Evolutionary conservation across 164 flowering plant genomes (phyloP), one percentile per base, ranked within the genome.

Genomic region (Malania oleifera): DNA sequence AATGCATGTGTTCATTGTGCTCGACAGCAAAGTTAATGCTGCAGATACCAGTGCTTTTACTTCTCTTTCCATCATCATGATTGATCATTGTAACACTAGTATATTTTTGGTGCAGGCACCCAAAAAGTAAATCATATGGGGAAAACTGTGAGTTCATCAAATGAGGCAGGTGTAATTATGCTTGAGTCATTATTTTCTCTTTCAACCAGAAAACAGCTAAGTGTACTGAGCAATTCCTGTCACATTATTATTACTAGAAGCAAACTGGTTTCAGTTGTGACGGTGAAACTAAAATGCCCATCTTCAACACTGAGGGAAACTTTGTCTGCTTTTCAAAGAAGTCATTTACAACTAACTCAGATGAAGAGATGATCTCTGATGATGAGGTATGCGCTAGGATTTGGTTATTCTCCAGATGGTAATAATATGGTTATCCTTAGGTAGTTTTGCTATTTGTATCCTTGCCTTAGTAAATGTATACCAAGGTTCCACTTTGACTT

Each of bases 281-380:
- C 47, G 79, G 68, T 25, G 77, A 65, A 26, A 60, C 61, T 51
- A 75, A 77, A 47, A 62, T 73, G 62, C 68, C 75, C 45, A 64
- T 65, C 12, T 63, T 67, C 39, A 39, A 52, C 5, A 57, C 69
- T 47, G 70, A 61, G 52, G 49, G 55, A 26, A 67, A 57, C 43
- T 49, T 59, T 26, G 22, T 27, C 34, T 57, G 20, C 35, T 67
- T 65, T 20, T 61, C 62, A 20, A 61, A 51, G 39, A 50, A 61
- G 34, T 29, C 27, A 59, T 67, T 56, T 20, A 0, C 35, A 41
- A 52, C 43, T 29, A 38, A 46, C 38, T 59, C 70, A 14, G 75
- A 61, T 48, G 81, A 75, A 34, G 78, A 76, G 61, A 53, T 40
- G 8, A 62, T 72, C 23, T 72, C 73, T 54, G 72, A 69, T 61